A percentile compares a stretch with the other conserved stretches of the same genome.
These are phyloP conservation scores for Cornus suecica DNA, from an alignment of 148 eudicot genomes.

Conservation along the genomic window DNA sequence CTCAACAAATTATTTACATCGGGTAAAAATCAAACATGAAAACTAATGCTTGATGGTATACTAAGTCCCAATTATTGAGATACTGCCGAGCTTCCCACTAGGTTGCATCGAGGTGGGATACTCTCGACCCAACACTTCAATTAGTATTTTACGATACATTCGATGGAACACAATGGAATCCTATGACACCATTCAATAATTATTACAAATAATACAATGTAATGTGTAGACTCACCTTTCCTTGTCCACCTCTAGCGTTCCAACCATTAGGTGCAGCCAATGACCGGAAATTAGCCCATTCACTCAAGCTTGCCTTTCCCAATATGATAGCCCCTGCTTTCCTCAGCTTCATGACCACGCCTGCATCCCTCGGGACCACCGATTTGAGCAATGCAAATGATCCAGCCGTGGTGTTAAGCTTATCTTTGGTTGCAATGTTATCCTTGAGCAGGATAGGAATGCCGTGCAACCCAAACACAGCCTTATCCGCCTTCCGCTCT, in stretches of 20 bases:
- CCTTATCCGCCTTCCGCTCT: conserved; percentile 17
- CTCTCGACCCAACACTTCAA: no score
- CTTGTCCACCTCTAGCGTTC: conserved; percentile 35
- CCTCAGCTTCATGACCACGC: conserved; percentile 26
- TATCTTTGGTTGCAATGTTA: conserved; percentile 36
- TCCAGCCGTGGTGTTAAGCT: conserved; percentile 38
- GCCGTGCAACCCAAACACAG: conserved; percentile 21
- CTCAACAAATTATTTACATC: no score
- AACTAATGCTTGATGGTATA: no score
- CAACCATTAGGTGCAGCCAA: conserved; percentile 21
- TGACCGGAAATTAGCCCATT: conserved; percentile 26
- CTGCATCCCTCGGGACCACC: conserved; percentile 25
- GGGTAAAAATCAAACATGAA: no score
- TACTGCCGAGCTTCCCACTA: no score
- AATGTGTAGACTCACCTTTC: conserved; percentile 8
- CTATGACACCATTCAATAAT: no score
- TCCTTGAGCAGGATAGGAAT: conserved; percentile 41
- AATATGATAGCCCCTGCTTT: conserved; percentile 32
- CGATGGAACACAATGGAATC: no score
- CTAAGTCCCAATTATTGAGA: no score
- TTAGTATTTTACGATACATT: no score
- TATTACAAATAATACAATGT: no score
- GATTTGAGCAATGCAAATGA: conserved; percentile 32
- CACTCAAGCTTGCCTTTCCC: conserved; percentile 41
- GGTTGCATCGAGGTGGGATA: no score